These are phyloP conservation scores for Sphaceloma murrayae DNA, from an alignment of 2,329 filamentous ascomycete genomes.

Conservation along the genomic window DNA sequence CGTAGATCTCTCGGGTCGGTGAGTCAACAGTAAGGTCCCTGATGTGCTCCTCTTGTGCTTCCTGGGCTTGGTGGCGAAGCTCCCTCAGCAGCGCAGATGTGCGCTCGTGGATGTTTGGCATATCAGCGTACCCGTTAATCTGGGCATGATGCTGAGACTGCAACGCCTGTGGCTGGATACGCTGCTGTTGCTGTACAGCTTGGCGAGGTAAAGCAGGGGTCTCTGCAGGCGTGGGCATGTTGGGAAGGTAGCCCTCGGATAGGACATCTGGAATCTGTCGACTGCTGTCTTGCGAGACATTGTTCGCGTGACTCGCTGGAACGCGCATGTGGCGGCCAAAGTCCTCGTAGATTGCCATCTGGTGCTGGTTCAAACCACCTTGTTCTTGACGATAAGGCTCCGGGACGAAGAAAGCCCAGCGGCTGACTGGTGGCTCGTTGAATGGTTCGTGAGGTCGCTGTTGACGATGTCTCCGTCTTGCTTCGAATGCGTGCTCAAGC, in stretches of 20 bases:
- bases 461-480: conserved; percentile 63
- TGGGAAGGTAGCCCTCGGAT: conserved; percentile 54
- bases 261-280: conserved; percentile 54
- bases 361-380: conserved; percentile 75
- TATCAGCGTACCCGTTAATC: conserved; percentile 52
- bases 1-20: conserved; percentile 48
- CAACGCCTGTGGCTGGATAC: conserved; percentile 28
- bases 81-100: conserved; percentile 47
- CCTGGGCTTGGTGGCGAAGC: conserved; percentile 47
- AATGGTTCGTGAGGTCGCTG: conserved; percentile 75
- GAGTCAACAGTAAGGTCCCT: conserved; percentile 47
- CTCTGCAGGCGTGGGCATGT: conserved; percentile 53
- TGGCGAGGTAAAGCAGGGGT: conserved; percentile 52
- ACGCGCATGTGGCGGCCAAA: conserved; percentile 77
- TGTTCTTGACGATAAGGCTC: conserved; percentile 84
- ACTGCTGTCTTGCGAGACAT: conserved; percentile 47
- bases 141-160: conserved; percentile 35
- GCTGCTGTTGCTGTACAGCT: conserved; percentile 41
- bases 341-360: conserved; percentile 93
- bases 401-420: conserved; percentile 89
- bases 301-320: conserved; percentile 43
- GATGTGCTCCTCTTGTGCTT: conserved; percentile 48
- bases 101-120: conserved; percentile 43
- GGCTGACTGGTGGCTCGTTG: conserved; percentile 66
- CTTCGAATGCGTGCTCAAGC: conserved; percentile 70